phyloP scores from a whole-genome alignment of 345 rosid species.

The Brassica napus region Da-Ae NC_063450.1:49224501-49225000 shows the following conservation, averaged over 20 bases:
- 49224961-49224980: background rate
- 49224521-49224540: background rate
- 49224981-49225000: background rate
- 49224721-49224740: too few species aligned
- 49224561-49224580: background rate
- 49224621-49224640: constrained; percentile 98
- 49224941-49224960: constrained; percentile 33
- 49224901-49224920: constrained; percentile 10
- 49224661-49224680: constrained; percentile 55
- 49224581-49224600: constrained; percentile 51
- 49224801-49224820: too few species aligned
- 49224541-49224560: background rate
- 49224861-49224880: background rate
- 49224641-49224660: constrained; percentile 97
- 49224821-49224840: background rate
- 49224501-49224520: constrained; percentile 69
- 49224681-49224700: background rate
- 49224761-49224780: too few species aligned
- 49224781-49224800: too few species aligned
- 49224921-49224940: constrained; percentile 29
- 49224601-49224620: constrained; percentile 97
- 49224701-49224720: too few species aligned
- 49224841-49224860: background rate
- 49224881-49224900: background rate
- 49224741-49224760: too few species aligned